Conservation (phyloP, 2,329 filamentous ascomycete species). For the Pseudocercospora macadamiae region DNA sequence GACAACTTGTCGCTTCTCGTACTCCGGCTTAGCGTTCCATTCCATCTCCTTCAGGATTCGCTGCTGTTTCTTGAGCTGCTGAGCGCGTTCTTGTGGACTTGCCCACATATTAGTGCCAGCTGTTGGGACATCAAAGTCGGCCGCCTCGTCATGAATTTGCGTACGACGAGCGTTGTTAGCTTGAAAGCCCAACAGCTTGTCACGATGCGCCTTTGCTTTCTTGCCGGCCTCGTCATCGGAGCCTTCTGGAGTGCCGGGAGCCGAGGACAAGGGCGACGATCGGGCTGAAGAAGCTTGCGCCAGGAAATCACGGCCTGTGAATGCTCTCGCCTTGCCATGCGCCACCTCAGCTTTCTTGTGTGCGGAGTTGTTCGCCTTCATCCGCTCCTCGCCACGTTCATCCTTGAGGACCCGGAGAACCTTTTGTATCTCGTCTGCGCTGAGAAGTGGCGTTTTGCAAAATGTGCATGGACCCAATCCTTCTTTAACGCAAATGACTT, state of each 20-base stretch:
- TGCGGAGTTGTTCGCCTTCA: conserved; percentile 75
- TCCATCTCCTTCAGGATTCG: conserved; percentile 82
- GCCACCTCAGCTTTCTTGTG: conserved; percentile 69
- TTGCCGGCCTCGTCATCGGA: conserved; percentile 59
- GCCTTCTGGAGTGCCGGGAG: conserved; percentile 30
- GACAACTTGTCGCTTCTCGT: conserved; percentile 83
- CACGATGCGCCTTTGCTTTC: conserved; percentile 75
- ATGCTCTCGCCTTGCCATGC: conserved; percentile 39
- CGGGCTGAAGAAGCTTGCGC: conserved; percentile 38
- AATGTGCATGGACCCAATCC: conserved; percentile 93
- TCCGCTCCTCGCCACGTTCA: conserved; percentile 84
- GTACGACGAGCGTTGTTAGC: conserved; percentile 83
- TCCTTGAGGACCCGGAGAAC: conserved; percentile 84
- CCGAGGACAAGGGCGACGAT: conserved; percentile 41
- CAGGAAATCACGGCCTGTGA: conserved; percentile 42
- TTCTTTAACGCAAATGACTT: conserved; percentile 93
- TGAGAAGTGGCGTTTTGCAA: conserved; percentile 76
- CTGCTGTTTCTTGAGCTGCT: conserved; percentile 83
- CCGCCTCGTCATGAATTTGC: conserved; percentile 82
- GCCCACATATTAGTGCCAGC: conserved; percentile 77
- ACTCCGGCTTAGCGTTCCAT: conserved; percentile 81
- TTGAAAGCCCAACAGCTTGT: conserved; percentile 80
- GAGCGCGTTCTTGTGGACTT: conserved; percentile 76
- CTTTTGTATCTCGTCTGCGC: conserved; percentile 71
- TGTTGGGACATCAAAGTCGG: conserved; percentile 67